Evolutionary conservation across 2,329 filamentous ascomycete species (phyloP).

Genomic region (Ascochyta fabae): DNA sequence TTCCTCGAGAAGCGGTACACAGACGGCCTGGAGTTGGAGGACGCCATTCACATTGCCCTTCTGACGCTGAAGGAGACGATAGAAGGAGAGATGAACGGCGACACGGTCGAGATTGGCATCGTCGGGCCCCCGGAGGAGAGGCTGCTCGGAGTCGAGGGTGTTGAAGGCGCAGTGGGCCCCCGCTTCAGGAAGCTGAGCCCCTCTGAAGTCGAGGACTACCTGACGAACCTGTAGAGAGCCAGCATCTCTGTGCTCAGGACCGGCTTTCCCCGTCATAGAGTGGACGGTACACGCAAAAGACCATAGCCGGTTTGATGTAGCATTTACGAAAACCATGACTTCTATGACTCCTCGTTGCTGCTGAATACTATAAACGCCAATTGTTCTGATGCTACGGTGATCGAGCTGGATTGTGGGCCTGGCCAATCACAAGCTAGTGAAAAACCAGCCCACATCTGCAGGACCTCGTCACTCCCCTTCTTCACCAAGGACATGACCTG

Average conservation of each 20-base stretch:
- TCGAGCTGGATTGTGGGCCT: conserved; percentile 2
- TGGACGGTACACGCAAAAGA: conserved; percentile 4
- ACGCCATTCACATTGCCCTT: conserved; percentile 97
- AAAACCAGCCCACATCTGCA: not conserved
- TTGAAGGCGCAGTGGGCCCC: conserved; percentile 82
- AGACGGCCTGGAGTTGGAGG: conserved; percentile 94
- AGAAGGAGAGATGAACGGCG: conserved; percentile 98
- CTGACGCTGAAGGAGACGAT: conserved; percentile 99
- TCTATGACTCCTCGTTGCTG: not conserved
- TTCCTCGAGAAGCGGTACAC: conserved; percentile 99
- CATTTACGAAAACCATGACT: conserved; percentile 35
- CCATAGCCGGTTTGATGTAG: conserved; percentile 25
- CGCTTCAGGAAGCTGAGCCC: conserved; percentile 94
- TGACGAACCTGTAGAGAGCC: conserved; percentile 85
- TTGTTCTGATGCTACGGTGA: not conserved
- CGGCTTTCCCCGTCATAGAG: conserved; percentile 15
- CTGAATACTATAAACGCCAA: not conserved
- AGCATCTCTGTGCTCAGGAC: not conserved
- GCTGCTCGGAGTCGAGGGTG: conserved; percentile 87
- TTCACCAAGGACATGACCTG: not conserved
- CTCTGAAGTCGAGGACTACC: conserved; percentile 98
- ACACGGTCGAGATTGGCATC: conserved; percentile 98
- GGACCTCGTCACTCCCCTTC: conserved; percentile 3
- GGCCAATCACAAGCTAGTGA: conserved; percentile 14
- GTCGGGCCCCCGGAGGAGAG: conserved; percentile 94